Conservation (phyloP, 2,329 filamentous ascomycete species). For the Fusarium kyushuense region DNA sequence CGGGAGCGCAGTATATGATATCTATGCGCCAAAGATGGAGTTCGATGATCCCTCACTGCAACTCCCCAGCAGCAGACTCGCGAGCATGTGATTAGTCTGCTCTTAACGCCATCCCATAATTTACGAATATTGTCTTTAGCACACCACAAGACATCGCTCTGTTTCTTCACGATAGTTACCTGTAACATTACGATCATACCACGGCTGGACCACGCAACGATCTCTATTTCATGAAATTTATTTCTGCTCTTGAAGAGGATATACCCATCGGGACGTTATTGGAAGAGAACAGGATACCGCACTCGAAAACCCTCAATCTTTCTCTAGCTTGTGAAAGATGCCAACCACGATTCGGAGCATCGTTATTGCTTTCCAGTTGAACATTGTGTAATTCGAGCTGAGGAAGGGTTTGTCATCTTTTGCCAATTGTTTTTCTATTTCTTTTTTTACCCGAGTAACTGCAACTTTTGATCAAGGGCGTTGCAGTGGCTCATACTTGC, state of each 20-base stretch:
- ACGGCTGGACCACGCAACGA: constrained; percentile 42
- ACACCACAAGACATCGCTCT: constrained; percentile 20
- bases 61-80: constrained; percentile 69
- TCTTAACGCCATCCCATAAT: constrained; percentile 20
- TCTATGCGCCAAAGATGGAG: constrained; percentile 68
- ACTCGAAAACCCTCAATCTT: constrained; percentile 19
- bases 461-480: constrained; percentile 6
- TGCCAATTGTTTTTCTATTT: not conserved
- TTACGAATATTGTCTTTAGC: constrained; percentile 24
- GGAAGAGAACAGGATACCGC: constrained; percentile 39
- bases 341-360: constrained; percentile 26
- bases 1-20: constrained; percentile 63
- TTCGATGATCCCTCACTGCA: constrained; percentile 69
- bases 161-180: constrained; percentile 30
- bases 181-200: constrained; percentile 46
- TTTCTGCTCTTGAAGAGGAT: constrained; percentile 45
- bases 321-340: constrained; percentile 30
- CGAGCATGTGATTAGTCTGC: constrained; percentile 61
- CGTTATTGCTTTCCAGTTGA: constrained; percentile 24
- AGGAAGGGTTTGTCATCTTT: constrained; percentile 10
- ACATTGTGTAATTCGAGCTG: not conserved
- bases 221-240: constrained; percentile 37
- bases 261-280: constrained; percentile 50
- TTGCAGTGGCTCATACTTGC: constrained; percentile 8
- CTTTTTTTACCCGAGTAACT: constrained; percentile 5